Evolutionary conservation across 1,139 yeast genomes (phyloP).

Genomic region (Geotrichum candidum): DNA sequence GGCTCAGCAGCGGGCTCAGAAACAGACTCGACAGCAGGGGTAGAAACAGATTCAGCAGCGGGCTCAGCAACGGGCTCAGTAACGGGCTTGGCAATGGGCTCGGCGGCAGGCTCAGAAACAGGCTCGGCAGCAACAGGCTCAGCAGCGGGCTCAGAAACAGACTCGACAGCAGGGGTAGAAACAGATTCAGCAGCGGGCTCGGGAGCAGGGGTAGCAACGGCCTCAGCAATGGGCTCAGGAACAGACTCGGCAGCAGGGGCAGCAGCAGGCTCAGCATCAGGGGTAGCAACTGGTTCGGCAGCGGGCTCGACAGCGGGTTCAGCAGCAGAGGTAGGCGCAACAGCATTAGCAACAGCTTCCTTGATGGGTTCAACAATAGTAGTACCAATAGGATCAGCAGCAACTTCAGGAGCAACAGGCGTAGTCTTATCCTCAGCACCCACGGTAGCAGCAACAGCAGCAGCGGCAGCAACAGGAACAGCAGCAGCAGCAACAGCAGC

Average conservation of each 20-base stretch:
- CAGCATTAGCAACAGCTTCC: constrained; percentile 4
- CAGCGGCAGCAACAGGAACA: not conserved
- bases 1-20: constrained; percentile 1
- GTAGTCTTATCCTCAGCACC: not conserved
- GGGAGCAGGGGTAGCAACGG: not conserved
- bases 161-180: not conserved
- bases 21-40: not conserved
- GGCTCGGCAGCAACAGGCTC: not conserved
- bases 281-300: not conserved
- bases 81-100: not conserved
- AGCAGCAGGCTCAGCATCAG: not conserved
- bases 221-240: not conserved
- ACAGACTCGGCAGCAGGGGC: not conserved
- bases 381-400: not conserved
- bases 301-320: constrained; percentile 1
- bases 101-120: not conserved
- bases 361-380: not conserved
- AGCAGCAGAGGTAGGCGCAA: not conserved
- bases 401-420: not conserved
- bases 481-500: constrained; percentile 1
- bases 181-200: not conserved
- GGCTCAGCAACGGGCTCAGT: not conserved
- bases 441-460: not conserved
- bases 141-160: not conserved
- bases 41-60: not conserved